A percentile compares a stretch with the other conserved stretches of the same genome.
Evolutionary conservation across 495 filamentous ascomycete genomes (phyloP).

Genomic region (Bryoglossum gracile): DNA sequence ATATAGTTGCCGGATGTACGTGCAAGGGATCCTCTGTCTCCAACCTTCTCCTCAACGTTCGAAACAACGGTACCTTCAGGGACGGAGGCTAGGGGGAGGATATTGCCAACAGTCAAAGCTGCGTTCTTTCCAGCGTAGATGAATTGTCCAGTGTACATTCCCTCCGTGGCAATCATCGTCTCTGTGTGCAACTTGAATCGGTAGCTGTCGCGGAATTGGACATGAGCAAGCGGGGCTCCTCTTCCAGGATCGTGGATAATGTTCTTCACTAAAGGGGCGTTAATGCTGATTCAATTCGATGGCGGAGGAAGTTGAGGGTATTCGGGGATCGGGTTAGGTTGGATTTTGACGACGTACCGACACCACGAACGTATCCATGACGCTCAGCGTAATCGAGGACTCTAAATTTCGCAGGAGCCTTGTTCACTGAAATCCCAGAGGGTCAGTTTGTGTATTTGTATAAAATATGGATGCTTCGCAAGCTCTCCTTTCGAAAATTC

Average conservation of each 20-base stretch:
- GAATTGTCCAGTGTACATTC: slow-evolving; percentile 99
- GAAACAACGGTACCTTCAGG: slow-evolving; percentile 98
- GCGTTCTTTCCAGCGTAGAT: slow-evolving; percentile 99
- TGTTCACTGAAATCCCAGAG: too few relatives aligned
- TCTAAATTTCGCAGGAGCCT: slow-evolving; percentile 82
- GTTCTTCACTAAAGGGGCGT: slow-evolving; percentile 94
- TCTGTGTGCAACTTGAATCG: slow-evolving; percentile 83
- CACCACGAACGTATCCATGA: slow-evolving; percentile 66
- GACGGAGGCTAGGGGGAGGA: slow-evolving; percentile 86
- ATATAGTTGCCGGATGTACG: slow-evolving; percentile 99
- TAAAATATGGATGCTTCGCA: too few relatives aligned
- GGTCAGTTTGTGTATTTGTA: too few relatives aligned
- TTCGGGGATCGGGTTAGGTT: too few relatives aligned
- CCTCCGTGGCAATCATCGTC: slow-evolving; percentile 99
- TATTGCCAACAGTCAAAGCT: slow-evolving; percentile 87
- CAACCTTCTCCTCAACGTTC: slow-evolving; percentile 98
- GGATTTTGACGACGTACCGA: too few relatives aligned
- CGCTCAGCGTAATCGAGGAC: slow-evolving; percentile 90
- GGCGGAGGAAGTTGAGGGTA: too few relatives aligned
- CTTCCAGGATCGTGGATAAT: slow-evolving; percentile 98
- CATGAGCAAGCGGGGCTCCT: slow-evolving; percentile 94
- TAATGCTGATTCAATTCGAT: too few relatives aligned
- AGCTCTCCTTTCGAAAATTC: too few relatives aligned
- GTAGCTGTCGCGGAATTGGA: slow-evolving; percentile 91
- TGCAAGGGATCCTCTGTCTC: slow-evolving; percentile 91